phyloP scores from a whole-genome alignment of 2,329 filamentous ascomycete species.

The Aquanectria penicillioides region DNA sequence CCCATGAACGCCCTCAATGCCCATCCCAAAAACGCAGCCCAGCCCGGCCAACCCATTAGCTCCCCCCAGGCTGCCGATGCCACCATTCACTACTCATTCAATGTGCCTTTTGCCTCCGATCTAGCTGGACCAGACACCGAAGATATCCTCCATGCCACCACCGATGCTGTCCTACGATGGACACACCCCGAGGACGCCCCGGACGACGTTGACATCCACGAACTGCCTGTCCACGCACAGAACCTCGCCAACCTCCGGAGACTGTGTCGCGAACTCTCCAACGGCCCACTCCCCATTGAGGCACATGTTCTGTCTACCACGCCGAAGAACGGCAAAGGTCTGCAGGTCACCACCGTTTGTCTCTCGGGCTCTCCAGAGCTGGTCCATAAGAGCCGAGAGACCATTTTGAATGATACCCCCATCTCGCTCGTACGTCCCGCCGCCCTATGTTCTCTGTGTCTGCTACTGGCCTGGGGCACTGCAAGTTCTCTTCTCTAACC shows the following conservation, averaged over 20 bases:
- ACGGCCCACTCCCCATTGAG: slow-evolving; percentile 76
- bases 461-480: neutral
- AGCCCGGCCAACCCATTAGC: slow-evolving; percentile 65
- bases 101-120: slow-evolving; percentile 93
- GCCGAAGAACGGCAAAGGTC: slow-evolving; percentile 75
- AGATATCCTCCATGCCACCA: slow-evolving; percentile 92
- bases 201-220: slow-evolving; percentile 85
- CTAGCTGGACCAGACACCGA: slow-evolving; percentile 92
- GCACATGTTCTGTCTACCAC: slow-evolving; percentile 86
- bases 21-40: slow-evolving; percentile 65
- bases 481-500: slow-evolving; percentile 21
- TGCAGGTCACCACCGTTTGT: slow-evolving; percentile 85
- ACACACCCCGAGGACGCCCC: slow-evolving; percentile 89
- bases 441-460: slow-evolving; percentile 1
- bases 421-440: slow-evolving; percentile 81
- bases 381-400: slow-evolving; percentile 89
- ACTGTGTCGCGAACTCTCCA: slow-evolving; percentile 84
- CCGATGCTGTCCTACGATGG: slow-evolving; percentile 89
- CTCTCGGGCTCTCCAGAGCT: slow-evolving; percentile 88
- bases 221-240: slow-evolving; percentile 89
- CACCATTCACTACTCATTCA: slow-evolving; percentile 93
- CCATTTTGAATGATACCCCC: slow-evolving; percentile 89
- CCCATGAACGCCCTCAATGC: slow-evolving; percentile 65
- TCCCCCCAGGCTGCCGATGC: slow-evolving; percentile 78
- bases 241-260: slow-evolving; percentile 83